These are phyloP conservation scores for Rutidosis leptorrhynchoides DNA, from an alignment of 129 eudicot species.

Conservation along the genomic window DNA sequence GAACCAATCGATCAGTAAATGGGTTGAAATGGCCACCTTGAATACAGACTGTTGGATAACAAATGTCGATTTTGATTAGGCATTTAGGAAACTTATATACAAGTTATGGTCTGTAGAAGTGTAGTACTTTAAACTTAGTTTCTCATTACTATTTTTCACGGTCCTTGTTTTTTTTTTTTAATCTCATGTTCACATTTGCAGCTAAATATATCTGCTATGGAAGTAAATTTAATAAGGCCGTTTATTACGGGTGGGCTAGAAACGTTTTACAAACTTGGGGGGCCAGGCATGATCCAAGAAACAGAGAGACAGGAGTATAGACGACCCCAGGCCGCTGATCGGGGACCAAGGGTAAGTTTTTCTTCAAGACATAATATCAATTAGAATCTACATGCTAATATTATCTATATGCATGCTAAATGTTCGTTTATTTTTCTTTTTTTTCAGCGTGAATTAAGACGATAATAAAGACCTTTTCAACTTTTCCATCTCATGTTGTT, in stretches of 20 bases:
- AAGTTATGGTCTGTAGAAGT: conserved; percentile 2
- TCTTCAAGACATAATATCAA: neutral
- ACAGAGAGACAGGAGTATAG: conserved; percentile 52
- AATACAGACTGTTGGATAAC: neutral
- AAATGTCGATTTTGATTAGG: neutral
- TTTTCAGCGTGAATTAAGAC: conserved; percentile 64
- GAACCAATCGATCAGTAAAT: neutral
- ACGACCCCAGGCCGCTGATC: conserved; percentile 59
- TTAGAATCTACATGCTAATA: neutral
- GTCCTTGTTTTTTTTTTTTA: neutral
- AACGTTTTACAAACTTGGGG: conserved; percentile 73
- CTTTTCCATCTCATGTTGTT: neutral
- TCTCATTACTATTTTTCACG: neutral
- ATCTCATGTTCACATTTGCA: conserved; percentile 29
- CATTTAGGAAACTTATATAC: neutral
- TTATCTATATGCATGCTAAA: neutral
- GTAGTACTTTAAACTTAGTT: neutral
- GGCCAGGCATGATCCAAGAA: conserved; percentile 81
- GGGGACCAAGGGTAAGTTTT: conserved; percentile 85
- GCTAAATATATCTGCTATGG: conserved; percentile 96
- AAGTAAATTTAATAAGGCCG: conserved; percentile 89
- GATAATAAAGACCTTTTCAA: conserved; percentile 23
- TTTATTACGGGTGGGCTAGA: conserved; percentile 73
- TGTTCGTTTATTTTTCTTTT: conserved; percentile 2
- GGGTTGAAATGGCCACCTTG: neutral